A percentile compares a stretch with the other conserved stretches of the same genome.
Evolutionary conservation across 2,329 filamentous ascomycete genomes (phyloP).

Genomic region (Teratosphaeria nubilosa): DNA sequence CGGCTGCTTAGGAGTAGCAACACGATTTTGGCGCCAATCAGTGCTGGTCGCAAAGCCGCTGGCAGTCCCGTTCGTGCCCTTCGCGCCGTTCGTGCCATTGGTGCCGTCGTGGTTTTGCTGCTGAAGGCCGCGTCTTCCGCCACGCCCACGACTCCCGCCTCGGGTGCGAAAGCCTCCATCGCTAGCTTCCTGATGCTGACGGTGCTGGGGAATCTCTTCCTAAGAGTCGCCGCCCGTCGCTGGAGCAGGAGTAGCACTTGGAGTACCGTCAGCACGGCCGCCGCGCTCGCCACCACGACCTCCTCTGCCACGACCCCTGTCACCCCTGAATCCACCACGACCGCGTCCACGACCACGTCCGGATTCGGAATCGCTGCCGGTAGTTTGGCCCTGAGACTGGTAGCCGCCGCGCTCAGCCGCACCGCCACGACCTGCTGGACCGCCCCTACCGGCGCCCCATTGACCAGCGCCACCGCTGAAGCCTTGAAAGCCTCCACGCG

Average conservation of each 20-base stretch:
- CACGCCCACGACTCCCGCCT: neutral
- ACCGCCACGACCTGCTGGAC: slow-evolving; percentile 51
- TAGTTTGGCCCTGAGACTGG: slow-evolving; percentile 24
- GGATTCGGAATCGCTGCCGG: slow-evolving; percentile 57
- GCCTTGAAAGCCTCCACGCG: slow-evolving; percentile 42
- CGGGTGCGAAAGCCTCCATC: neutral
- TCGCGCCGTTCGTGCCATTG: neutral
- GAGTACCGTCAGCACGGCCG: slow-evolving; percentile 14
- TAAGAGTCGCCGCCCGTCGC: slow-evolving; percentile 22
- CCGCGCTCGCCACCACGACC: slow-evolving; percentile 25
- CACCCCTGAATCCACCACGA: slow-evolving; percentile 42
- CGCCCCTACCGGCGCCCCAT: slow-evolving; percentile 57
- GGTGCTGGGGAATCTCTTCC: slow-evolving; percentile 2
- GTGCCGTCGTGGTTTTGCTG: neutral
- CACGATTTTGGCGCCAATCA: neutral
- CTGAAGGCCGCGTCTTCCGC: neutral
- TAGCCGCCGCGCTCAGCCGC: slow-evolving; percentile 21
- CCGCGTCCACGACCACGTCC: slow-evolving; percentile 46
- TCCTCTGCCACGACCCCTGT: slow-evolving; percentile 40
- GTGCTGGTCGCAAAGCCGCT: neutral
- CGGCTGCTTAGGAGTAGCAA: neutral
- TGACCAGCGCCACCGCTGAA: slow-evolving; percentile 41
- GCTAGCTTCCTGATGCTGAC: neutral
- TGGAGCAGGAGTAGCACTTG: slow-evolving; percentile 11
- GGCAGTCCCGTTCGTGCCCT: neutral